These are phyloP conservation scores for Phalaenopsis equestris DNA, from an alignment of 106 monocot genomes.

Conservation along the genomic window DNA sequence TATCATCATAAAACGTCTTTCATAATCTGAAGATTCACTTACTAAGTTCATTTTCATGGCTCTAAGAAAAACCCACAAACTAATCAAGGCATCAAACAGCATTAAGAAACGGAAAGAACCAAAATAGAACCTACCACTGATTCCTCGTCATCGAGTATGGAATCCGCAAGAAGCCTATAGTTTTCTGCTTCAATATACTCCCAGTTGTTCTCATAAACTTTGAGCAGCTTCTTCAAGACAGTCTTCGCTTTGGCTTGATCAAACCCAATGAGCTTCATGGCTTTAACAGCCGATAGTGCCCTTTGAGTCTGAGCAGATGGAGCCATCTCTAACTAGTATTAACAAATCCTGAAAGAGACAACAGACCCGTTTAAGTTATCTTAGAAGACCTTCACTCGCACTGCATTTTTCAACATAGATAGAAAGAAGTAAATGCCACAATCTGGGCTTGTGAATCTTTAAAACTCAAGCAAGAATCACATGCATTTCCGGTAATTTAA, in stretches of 20 bases:
- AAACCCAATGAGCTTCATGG: slow-evolving; percentile 53
- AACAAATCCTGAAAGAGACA: background rate
- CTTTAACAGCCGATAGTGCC: slow-evolving; percentile 27
- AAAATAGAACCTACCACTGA: slow-evolving; percentile 6
- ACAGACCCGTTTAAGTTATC: background rate
- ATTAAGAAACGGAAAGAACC: background rate
- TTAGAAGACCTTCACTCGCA: background rate
- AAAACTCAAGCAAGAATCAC: background rate
- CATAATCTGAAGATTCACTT: background rate
- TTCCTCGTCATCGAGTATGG: slow-evolving; percentile 34
- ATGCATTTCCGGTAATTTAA: background rate
- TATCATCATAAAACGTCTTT: background rate
- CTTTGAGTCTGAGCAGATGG: background rate
- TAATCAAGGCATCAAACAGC: background rate
- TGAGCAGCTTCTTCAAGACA: slow-evolving; percentile 37
- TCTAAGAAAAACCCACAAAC: background rate
- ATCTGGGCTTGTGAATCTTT: background rate
- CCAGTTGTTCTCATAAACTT: slow-evolving; percentile 52
- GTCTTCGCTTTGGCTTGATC: slow-evolving; percentile 17
- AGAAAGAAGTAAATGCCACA: background rate
- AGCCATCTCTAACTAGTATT: background rate
- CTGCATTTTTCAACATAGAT: background rate
- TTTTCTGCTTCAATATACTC: slow-evolving; percentile 65
- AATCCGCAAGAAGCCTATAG: slow-evolving; percentile 53
- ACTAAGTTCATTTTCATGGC: background rate